Evolutionary conservation across 1,284 basidiomycete genomes (phyloP).

Genomic region (Tetrapyrgos nigripes): DNA sequence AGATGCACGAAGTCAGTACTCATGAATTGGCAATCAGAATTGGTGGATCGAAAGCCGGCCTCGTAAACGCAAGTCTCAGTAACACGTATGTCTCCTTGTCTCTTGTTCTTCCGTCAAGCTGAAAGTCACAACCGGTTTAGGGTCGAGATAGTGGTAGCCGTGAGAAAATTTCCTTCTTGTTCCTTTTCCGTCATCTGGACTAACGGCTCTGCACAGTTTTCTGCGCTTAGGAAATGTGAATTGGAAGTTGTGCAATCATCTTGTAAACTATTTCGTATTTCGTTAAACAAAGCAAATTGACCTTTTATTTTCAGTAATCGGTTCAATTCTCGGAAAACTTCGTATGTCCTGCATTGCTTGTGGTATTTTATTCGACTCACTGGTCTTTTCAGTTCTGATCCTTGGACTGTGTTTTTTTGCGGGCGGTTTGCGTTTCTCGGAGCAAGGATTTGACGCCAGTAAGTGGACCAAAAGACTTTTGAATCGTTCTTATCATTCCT

Average conservation of each 20-base stretch:
- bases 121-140: conserved; percentile 40
- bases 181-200: not conserved
- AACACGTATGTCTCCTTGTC: conserved; percentile 60
- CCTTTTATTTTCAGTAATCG: conserved; percentile 62
- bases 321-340: conserved; percentile 81
- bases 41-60: conserved; percentile 79
- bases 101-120: conserved; percentile 9
- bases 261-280: conserved; percentile 47
- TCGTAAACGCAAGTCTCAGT: conserved; percentile 84
- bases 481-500: not conserved
- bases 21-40: conserved; percentile 77
- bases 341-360: conserved; percentile 46
- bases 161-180: conserved; percentile 38
- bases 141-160: conserved; percentile 77
- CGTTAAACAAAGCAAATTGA: conserved; percentile 1
- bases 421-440: conserved; percentile 78
- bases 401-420: conserved; percentile 85
- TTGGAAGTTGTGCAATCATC: conserved; percentile 85
- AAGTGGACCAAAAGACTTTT: conserved; percentile 28
- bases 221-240: conserved; percentile 84
- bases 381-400: conserved; percentile 53
- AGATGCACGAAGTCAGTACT: conserved; percentile 84
- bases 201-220: conserved; percentile 55
- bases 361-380: conserved; percentile 6
- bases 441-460: conserved; percentile 81